Evolutionary conservation across 2,329 filamentous ascomycete genomes (phyloP), one percentile per base, ranked within the genome.

Genomic region (Zasmidium angulare): DNA sequence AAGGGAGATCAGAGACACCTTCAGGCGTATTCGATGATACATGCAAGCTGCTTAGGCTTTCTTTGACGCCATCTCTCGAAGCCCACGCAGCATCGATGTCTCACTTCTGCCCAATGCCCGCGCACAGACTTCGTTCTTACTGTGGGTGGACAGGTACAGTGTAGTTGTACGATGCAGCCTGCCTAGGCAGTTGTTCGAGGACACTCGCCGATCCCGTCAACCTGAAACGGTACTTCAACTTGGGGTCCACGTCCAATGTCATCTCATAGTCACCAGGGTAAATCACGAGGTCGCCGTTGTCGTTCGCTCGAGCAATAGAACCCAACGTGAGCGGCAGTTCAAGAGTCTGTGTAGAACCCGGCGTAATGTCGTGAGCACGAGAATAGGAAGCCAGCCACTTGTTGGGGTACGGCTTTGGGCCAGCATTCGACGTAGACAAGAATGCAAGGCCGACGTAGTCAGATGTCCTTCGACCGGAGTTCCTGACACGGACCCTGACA

Each of bases 391-490:
- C 74, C 3, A 79, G 71, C 71, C 75, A 76, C 55, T 79, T 79
- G 57, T 73, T 75, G 1, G 77, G 77, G 24, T 74, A 71, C 0
- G 77, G 77, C 22, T 68, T 60, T 0, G 77, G 77, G 0, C 77
- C 77, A 2, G 76, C 72, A 31, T 71, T 65, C 0, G 68, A 72
- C 11, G 75, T 74, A 50, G 73, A 74, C 7, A 70, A 68, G 57
- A 78, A 79, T 0, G 74, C 64, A 60, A 79, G 71, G 0, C 72
- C 75, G 0, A 76, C 74, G 58, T 78, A 79, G 58, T 78, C 77
- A 0, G 77, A 79, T 1, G 65, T 48, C 0, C 64, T 56, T 3
- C 57, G 47, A 10, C 77, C 77, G 0, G 71, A 74, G 62, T 79
- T 79, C 4, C 63, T 70, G 53, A 79, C 66, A 0, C 58, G 62